Base-by-base conservation (phyloP, 352 stramenopile genomes). In the Phytophthora boehmeriae region DNA sequence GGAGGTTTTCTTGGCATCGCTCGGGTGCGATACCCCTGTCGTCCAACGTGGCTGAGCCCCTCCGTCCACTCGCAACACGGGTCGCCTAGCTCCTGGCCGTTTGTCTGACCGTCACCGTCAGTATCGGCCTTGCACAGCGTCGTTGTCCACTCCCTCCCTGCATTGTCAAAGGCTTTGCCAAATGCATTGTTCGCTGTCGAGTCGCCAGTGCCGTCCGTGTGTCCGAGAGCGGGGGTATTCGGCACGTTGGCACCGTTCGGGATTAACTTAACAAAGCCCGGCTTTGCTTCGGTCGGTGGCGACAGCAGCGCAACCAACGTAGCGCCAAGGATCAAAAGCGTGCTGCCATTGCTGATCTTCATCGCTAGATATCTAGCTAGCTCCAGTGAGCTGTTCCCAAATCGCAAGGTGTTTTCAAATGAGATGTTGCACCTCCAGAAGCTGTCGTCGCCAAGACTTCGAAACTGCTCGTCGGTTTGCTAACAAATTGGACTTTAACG, bases 61-160 rank as follows among this genome's bases (percentile, higher is more conserved):
- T 36, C 36, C 8, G 28, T 45, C 59, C 59, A 69, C 25, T 59
- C 59, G 46, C 80, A 90, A 48, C 72, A 71, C 8, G 80, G 80
- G 39, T 90, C 81, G n/a, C 80, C 81, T 0, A 90, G 56, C 43
- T 90, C 81, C 20, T 83, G 23, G 5, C 81, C 81, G 35, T 90
- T 90, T 13, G 72, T 83, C 17, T 73, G 57, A 5, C 80, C 80
- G 22, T 89, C 81, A 16, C 63, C 66, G n/a, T 78, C 71, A 14
- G 71, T 74, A 53, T 83, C 74, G 8, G 49, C 57, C 34, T 66
- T 27, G 22, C 73, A 82, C 22, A 82, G 57, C 5, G 49, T 55
- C 1, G 54, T 23, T 2, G 61, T 83, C 76, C 76, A 86, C 38
- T 57, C 58, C 20, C 47, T 17, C 0, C 63, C 65, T 6, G 52